phyloP scores from a whole-genome alignment of 805 yeast species.

The baker's yeast (Saccharomyces cerevisiae) region DNA sequence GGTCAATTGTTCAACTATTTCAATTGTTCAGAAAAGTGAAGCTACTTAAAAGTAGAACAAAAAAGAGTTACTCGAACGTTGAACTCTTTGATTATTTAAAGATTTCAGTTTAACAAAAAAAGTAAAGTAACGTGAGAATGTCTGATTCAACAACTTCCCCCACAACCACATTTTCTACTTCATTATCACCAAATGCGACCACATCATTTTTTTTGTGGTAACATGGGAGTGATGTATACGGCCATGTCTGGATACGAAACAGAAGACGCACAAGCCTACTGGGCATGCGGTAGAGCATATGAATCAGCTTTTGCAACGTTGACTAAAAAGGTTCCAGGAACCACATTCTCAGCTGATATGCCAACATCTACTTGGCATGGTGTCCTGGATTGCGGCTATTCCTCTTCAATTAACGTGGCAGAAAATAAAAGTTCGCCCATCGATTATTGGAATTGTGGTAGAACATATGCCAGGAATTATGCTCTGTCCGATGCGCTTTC shows the following conservation, averaged over 20 bases:
- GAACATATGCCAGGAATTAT: background rate
- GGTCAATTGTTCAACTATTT: background rate
- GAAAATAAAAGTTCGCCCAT: background rate
- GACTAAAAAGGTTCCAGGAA: background rate
- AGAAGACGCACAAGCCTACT: background rate
- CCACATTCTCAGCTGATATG: background rate
- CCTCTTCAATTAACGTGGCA: background rate
- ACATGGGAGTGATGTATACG: background rate
- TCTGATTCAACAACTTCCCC: background rate
- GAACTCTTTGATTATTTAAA: background rate
- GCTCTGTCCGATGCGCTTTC: background rate
- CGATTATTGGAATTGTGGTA: background rate
- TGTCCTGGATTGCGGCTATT: background rate
- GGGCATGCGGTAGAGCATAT: background rate
- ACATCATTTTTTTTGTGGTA: background rate
- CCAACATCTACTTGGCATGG: background rate
- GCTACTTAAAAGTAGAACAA: background rate
- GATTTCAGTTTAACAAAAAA: background rate
- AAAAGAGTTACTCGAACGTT: background rate
- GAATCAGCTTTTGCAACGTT: background rate
- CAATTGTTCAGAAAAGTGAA: background rate
- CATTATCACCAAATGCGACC: background rate
- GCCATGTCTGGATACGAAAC: background rate
- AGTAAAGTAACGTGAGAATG: background rate
- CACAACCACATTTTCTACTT: background rate